Conservation (phyloP, 2,329 filamentous ascomycete genomes). For the Claviceps sorghi region DNA sequence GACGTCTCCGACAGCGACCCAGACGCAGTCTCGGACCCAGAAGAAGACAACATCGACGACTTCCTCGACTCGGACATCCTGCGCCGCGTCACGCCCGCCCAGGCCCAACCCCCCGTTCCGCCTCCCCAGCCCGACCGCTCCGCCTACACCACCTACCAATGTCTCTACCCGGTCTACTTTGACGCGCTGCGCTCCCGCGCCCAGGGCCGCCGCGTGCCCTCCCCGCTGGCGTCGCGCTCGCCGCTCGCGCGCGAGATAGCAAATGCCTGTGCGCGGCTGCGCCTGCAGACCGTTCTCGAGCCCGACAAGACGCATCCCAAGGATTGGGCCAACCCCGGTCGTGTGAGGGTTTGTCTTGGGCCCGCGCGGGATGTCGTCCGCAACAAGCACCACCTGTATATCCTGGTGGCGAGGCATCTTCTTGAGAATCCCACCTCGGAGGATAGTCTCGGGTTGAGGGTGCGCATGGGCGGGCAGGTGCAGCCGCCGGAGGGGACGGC, state of each 20-base stretch:
- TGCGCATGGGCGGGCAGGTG: constrained; percentile 60
- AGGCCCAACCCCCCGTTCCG: too few species aligned
- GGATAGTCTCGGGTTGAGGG: constrained; percentile 48
- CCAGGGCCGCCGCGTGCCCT: constrained; percentile 66
- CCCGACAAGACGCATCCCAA: constrained; percentile 86
- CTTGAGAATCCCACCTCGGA: constrained; percentile 64
- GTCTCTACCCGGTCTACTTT: constrained; percentile 93
- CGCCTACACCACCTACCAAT: constrained; percentile 64
- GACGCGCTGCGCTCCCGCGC: constrained; percentile 60
- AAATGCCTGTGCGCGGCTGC: constrained; percentile 62
- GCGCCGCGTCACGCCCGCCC: too few species aligned
- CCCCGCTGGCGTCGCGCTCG: constrained; percentile 60
- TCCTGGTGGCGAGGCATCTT: constrained; percentile 64
- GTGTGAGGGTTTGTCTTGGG: constrained; percentile 68
- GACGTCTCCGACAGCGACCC: constrained; percentile 74
- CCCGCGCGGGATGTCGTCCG: constrained; percentile 29
- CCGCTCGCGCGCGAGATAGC: constrained; percentile 83
- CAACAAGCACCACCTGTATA: constrained; percentile 77
- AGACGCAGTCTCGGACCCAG: constrained; percentile 56
- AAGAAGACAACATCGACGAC: constrained; percentile 67
- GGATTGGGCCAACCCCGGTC: constrained; percentile 93
- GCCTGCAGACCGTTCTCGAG: constrained; percentile 66
- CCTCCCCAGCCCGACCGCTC: constrained; percentile 25
- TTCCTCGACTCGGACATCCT: constrained; percentile 44
- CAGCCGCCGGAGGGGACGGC: constrained; percentile 46